Base-by-base conservation (phyloP, 495 filamentous ascomycete genomes). In the Aspergillus asperescens region DNA sequence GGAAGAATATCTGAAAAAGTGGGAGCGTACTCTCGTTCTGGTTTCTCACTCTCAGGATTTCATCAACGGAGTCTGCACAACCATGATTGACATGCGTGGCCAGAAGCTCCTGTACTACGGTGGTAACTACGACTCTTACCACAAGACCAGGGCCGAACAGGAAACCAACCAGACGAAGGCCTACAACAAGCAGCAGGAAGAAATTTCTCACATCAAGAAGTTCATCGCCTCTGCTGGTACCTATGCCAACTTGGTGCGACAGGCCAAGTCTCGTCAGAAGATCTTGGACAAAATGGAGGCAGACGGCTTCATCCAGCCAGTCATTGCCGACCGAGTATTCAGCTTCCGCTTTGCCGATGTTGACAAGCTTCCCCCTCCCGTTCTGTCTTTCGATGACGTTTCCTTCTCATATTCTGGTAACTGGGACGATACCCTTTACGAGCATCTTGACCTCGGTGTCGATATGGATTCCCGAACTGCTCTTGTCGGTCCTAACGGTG, bases 221-320 rank as follows among this genome's bases (percentile, higher is more conserved):
- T 99, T 99, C 81, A 99, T 99, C 68, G 93, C 93, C 59, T 96
- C 92, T 43, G 93, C 94, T 47, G 93, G 93, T 90, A 99, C 93
- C 54, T 99, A 99, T 67, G 93, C 93, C 80, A 99, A 99, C 78
- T 81, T 99, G 73, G 93, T 99, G 62, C 79, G 90, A 64, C 93
- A 98, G 77, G 93, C 93, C 70, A 98, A 98, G 79, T 97, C 93
- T 25, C 85, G 93, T 42, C 93, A 98, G 73, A 98, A 98, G 88
- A 97, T 98, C 70, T 82, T 98, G 52, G 93, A 98, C 81, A 98
- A 98, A 81, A 98, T 98, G 93, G 93, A 97, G 77, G 94, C 93
- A 50, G 93, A 98, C 61, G 93, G 93, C 57, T 90, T 97, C 70
- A 96, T 98, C 63, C 86, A 98, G 76, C 86, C 88, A 24, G 89